Evolutionary conservation across 768 basidiomycete species (phyloP), one percentile per base, ranked within the genome.

Genomic region (Kwoniella newhampshirensis): DNA sequence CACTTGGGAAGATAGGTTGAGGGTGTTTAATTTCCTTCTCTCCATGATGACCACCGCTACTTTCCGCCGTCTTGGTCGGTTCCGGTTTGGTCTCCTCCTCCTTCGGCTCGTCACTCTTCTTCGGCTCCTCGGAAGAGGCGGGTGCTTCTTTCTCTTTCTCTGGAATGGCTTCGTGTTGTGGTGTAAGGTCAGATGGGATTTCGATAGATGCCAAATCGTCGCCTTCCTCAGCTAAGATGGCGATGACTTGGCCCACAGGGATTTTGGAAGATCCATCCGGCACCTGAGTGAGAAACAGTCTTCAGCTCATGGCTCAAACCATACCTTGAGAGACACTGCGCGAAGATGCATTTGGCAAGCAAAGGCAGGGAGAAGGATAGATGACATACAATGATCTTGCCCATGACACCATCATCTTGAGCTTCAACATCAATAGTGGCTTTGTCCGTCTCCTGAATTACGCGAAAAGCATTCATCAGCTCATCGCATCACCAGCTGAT

Each of bases 221-320:
- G 7, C 94, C 94, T 76, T 93, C 89, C 73, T 99, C 93, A 25
- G 91, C 93, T 7, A 97, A 82, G 40, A 99, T 80, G 1, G 91
- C 94, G 67, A 99, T 98, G 20, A 86, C 76, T 74, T 86, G 86
- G 43, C 96, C 96, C 42, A 98, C 88, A 0, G 85, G 81, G 52
- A 99, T 82, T 68, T 87, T 86, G 71, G 91, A 89, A 1, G 88
- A 77, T 44, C 93, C 92, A 47, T 90, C 88, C 27, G 80, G 81
- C 40, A 81, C 76, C 89, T 91, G 75, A 32, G 15, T 35, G 13
- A 32, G 7, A 32, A 13, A 32, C 7, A 6, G 13, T 32, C 13
- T 6, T 32, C 32, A 32, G 32, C 32, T 32, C 6, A 6, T 6
- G 7, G 32, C 32, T 32, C 32, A 32, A 32, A 13, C n/a, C n/a